Base-by-base conservation (phyloP, 2,329 filamentous ascomycete species). In the Paraphaeosphaeria sporulosa region DNA sequence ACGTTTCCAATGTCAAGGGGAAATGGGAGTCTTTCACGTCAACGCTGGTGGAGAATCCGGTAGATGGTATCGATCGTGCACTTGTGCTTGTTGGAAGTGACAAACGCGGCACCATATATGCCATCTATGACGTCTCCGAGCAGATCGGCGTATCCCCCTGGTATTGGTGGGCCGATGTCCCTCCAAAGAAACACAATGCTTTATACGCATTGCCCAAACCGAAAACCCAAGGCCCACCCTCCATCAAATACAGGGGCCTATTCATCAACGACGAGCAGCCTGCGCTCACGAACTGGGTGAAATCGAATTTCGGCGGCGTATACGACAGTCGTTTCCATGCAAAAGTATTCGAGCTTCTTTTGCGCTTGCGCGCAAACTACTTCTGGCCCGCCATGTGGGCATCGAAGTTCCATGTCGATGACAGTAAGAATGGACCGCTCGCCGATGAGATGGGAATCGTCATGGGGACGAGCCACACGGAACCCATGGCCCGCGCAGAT, bases 311-410 rank as follows among this genome's bases (percentile, higher is more conserved):
- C 55, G 54, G 74, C 32, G 58, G 75, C 21, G 70, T 76, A 36
- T 81, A 79, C 51, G 85, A 86, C 59, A 79, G 83, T n/a, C 82
- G 84, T 7, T 90, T 91, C 73, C 90, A 92, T 73, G 78, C 82
- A 12, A 84, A 84, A 17, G 85, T 92, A 19, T 91, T 90, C 64
- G 90, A 92, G 76, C 79, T 92, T 0, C 79, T 92, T 0, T 84
- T 92, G 8, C 84, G 90, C 2, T 80, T 91, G 23, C 83, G 86
- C 17, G 89, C 89, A 23, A 92, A 92, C 75, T 91, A 91, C 69
- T 79, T 92, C 49, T 92, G 90, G 90, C 90, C 89, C 0, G 83
- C 88, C 0, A 80, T 86, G 69, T 92, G 89, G 90, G 84, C 82
- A 1, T 84, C 82, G 58, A 90, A 90, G 79, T 90, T 91, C 67